Base-by-base conservation (phyloP, 495 filamentous ascomycete species). In the Talaromyces thailandensis region DNA sequence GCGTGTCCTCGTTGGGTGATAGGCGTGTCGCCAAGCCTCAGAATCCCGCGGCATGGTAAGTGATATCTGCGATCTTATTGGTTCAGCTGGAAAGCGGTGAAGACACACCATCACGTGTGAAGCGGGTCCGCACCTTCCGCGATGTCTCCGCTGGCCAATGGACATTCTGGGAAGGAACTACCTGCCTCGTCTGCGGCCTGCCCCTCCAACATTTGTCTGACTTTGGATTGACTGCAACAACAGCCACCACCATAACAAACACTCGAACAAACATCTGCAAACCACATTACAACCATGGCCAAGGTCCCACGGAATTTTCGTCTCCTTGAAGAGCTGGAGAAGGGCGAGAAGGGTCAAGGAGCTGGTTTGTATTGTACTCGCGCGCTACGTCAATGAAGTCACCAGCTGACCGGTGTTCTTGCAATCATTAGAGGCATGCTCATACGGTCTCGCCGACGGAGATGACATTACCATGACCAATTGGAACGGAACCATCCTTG, bases 401-500 rank as follows among this genome's bases (percentile, higher is more conserved):
- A 63, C 35, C 5, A 11, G 12, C 9, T 21, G 9, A 64, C 65
- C 66, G 48, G 70, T 61, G 14, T 48, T 68, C 12, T 61, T 65
- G 14, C 56, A 61, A 40, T 52, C 68, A 63, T 62, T 68, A 96
- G 94, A 96, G 79, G 92, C 93, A 60, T 96, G 92, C 81, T 98
- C 94, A 4, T 98, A 97, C 66, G 94, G 94, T 68, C 86, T 98
- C 48, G 90, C 90, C 60, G 91, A 98, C 75, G 90, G 91, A 26
- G 93, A 96, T 69, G 94, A 98, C 68, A 84, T 97, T 68, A 85
- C 93, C 76, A 96, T 98, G 93, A 91, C 90, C 63, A 91, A 96
- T 83, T 98, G 94, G 94, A 96, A 95, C 66, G 94, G 92, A 58
- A 98, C 94, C 1, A 97, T 98, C 66, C 86, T 97, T 56, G 94